Evolutionary conservation across 192 early-diverging fungal genomes (phyloP), one percentile per base, ranked within the genome.

Genomic region (Powellomyces hirtus): DNA sequence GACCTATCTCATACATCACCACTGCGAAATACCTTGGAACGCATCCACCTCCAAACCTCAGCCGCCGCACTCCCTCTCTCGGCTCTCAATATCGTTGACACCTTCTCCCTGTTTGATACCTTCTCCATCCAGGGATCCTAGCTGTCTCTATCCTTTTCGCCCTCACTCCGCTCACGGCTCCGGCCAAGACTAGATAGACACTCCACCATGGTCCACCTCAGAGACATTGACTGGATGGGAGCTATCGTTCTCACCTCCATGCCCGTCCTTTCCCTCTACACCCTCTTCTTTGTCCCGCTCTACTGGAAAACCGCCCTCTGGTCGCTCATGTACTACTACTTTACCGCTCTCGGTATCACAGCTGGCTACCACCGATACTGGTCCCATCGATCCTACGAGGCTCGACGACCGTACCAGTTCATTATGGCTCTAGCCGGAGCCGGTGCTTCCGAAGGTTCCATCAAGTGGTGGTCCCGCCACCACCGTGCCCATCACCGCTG

Each of bases 221-320:
- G 50, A 16, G 40, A 82, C n/a, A 68, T 83, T 45, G 65, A 79
- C 59, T 78, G 77, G 78, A 42, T 73, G 50, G 64, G 72, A 18
- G 52, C 74, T 33, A 35, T 35, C 34, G 59, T 78, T 20, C 70
- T 83, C 51, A 64, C 63, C 4, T 37, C 31, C 38, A 81, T 91
- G 11, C 96, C 96, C 26, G 53, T 95, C 36, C 74, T 94, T 37
- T 91, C 90, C 38, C 62, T 94, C 26, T 94, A 94, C 68, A 91
- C 92, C 66, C 49, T 89, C 38, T 68, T 88, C 30, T 92, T 87
- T 49, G 91, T 91, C 13, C 75, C 86, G 38, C 61, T 95, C 45
- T 72, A 71, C 36, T 49, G 52, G 22, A 86, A 89, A 78, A 98
- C 95, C 1, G 68, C 89, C 38, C 68, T 90, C 63, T 93, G 88